Evolutionary conservation across 768 basidiomycete genomes (phyloP).

Genomic region (Gymnopilus dilepis): DNA sequence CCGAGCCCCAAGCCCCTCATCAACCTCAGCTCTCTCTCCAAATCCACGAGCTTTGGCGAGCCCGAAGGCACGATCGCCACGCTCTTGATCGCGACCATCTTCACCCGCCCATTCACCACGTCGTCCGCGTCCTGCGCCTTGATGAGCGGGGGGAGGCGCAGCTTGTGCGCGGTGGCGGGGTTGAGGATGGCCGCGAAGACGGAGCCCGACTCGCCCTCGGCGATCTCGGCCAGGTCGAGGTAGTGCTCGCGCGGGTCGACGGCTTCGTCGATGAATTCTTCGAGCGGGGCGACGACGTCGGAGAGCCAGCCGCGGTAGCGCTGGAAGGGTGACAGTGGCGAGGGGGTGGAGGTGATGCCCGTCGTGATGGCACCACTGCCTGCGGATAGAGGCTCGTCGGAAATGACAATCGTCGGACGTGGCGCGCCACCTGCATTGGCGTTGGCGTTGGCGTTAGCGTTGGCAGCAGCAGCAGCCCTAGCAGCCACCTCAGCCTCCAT

Average conservation of each 20-base stretch:
- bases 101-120: constrained; percentile 36
- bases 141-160: constrained; percentile 44
- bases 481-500: constrained; percentile 28
- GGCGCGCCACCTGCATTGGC: too few species aligned
- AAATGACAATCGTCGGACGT: constrained; percentile 42
- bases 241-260: constrained; percentile 70
- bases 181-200: constrained; percentile 57
- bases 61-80: constrained; percentile 64
- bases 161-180: constrained; percentile 34
- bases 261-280: constrained; percentile 65
- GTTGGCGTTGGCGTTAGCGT: too few species aligned
- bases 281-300: constrained; percentile 60
- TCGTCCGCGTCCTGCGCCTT: constrained; percentile 45
- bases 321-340: constrained; percentile 43
- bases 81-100: constrained; percentile 78
- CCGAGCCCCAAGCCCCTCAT: constrained; percentile 60
- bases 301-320: constrained; percentile 70
- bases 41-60: constrained; percentile 65
- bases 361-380: neutral
- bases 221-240: constrained; percentile 74
- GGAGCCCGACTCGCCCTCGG: constrained; percentile 82
- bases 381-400: neutral
- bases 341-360: constrained; percentile 37
- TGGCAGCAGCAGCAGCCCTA: constrained; percentile 11
- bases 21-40: constrained; percentile 64